Conservation (phyloP, 1,284 basidiomycete genomes). For the Tilletiopsis washingtonensis region DNA sequence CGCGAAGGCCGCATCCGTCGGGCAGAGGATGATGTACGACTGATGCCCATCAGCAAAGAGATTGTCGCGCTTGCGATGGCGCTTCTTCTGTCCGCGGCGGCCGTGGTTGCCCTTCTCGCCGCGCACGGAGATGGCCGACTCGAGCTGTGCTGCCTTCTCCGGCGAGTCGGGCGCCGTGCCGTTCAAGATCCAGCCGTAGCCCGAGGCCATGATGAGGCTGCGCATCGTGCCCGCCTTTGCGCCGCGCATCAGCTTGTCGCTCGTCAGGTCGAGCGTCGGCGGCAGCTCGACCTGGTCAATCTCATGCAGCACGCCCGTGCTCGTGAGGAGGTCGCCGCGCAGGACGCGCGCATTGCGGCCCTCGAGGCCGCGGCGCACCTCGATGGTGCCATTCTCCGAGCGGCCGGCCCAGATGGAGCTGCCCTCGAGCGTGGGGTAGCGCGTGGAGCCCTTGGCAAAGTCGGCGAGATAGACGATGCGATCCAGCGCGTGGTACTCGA, state of each 20-base stretch:
- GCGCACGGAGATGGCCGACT: too few species aligned
- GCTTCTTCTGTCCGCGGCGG: conserved; percentile 3
- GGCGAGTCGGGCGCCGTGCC: conserved; percentile 54
- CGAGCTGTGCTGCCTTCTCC: conserved; percentile 7
- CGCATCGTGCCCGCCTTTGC: conserved; percentile 73
- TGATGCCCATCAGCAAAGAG: conserved; percentile 8
- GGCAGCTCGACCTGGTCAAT: conserved; percentile 78
- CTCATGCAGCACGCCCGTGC: conserved; percentile 85
- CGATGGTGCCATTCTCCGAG: conserved; percentile 18
- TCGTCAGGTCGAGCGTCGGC: conserved; percentile 71
- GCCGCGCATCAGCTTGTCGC: conserved; percentile 81
- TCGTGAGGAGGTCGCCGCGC: conserved; percentile 61
- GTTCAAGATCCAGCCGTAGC: conserved; percentile 75
- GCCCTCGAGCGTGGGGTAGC: conserved; percentile 48
- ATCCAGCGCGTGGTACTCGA: conserved; percentile 75
- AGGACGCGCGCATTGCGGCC: conserved; percentile 28
- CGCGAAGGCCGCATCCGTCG: conserved; percentile 85
- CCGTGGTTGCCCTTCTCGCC: not conserved
- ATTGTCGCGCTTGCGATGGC: conserved; percentile 5
- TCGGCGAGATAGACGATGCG: conserved; percentile 66
- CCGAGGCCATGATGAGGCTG: conserved; percentile 57
- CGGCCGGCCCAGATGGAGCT: conserved; percentile 39
- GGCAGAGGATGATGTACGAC: conserved; percentile 60
- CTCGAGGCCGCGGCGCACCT: conserved; percentile 10
- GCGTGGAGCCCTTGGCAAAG: conserved; percentile 49